phyloP scores from a whole-genome alignment of 352 stramenopile species.

The Pythium angustatum region DNA sequence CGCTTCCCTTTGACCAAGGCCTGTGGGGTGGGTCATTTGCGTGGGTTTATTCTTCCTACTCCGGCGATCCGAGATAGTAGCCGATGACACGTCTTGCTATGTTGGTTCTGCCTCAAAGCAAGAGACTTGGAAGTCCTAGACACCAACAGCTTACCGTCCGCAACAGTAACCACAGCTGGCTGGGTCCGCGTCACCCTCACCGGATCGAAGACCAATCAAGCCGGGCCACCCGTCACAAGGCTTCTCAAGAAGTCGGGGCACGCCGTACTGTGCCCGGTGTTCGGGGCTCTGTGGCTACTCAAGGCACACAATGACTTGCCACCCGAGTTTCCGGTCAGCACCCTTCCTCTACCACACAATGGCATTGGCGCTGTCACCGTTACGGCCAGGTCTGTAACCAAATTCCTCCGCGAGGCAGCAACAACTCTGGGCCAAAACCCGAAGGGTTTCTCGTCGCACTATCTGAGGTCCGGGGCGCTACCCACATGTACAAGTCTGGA shows the following conservation, averaged over 20 bases:
- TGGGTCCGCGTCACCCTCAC: not conserved
- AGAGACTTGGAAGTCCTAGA: not conserved
- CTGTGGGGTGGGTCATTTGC: not conserved
- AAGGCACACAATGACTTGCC: not conserved
- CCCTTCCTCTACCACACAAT: not conserved
- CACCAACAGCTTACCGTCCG: not conserved
- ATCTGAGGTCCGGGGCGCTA: slow-evolving; percentile 3
- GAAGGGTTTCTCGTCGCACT: not conserved
- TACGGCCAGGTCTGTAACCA: not conserved
- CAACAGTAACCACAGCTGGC: not conserved
- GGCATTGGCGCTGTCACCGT: not conserved
- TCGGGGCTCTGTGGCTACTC: slow-evolving; percentile 1
- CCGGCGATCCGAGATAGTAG: not conserved
- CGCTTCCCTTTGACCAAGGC: not conserved
- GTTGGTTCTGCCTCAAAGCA: slow-evolving; percentile 2
- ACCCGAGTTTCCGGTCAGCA: not conserved
- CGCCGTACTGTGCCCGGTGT: not conserved
- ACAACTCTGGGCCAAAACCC: slow-evolving; percentile 1
- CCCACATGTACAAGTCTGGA: slow-evolving; percentile 5
- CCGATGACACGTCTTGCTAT: not conserved
- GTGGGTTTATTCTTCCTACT: not conserved
- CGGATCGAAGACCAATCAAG: slow-evolving; percentile 10
- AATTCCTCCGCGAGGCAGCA: not conserved
- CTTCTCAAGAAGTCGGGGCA: not conserved
- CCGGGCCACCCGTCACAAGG: not conserved